Conservation (phyloP, 73 alveolate species). For the Blepharisma japonicum region DNA sequence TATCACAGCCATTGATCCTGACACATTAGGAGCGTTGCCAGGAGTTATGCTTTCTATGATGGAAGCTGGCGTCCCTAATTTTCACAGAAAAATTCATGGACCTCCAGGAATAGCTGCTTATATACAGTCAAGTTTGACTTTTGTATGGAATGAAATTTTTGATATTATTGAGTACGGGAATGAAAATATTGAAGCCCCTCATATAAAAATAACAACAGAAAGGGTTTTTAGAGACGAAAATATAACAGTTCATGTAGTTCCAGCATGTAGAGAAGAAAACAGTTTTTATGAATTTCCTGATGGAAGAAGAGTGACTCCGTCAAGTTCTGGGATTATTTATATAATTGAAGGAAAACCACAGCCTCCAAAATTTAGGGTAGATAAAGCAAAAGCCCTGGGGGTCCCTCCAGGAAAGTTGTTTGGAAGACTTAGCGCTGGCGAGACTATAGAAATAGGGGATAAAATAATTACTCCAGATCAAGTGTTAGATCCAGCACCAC, state of each 20-base stretch:
- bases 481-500: conserved; percentile 28
- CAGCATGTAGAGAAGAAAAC: background rate
- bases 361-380: background rate
- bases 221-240: background rate
- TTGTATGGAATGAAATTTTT: conserved; percentile 5
- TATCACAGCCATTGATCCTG: background rate
- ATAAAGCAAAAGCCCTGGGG: conserved; percentile 22
- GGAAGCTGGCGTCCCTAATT: background rate
- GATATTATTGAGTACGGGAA: conserved; percentile 8
- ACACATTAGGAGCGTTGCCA: conserved; percentile 8
- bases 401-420: background rate
- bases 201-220: background rate
- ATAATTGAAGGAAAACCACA: conserved; percentile 16
- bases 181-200: background rate
- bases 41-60: conserved; percentile 11
- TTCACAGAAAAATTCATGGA: conserved; percentile 5
- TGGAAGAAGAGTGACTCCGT: background rate
- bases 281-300: background rate
- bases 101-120: conserved; percentile 23
- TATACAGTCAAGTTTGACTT: background rate
- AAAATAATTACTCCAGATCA: conserved; percentile 20
- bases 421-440: background rate
- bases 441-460: background rate
- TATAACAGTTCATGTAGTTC: background rate
- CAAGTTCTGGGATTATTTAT: background rate